Base-by-base conservation (phyloP, 2,329 filamentous ascomycete species). In the Fusarium sulawesiense region DNA sequence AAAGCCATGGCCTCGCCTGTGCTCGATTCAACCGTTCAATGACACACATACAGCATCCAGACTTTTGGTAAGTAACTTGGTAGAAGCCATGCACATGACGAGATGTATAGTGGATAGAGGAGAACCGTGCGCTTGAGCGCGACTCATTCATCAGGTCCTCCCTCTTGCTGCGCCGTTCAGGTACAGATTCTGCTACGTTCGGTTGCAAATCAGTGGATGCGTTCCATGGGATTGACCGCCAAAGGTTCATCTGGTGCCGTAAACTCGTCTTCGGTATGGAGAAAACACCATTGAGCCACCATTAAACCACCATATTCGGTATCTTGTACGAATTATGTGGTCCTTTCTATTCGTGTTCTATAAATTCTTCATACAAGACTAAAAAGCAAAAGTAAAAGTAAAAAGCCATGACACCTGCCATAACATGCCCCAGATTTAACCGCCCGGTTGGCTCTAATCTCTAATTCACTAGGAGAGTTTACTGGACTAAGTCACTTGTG, bases 371-470 rank as follows among this genome's bases (percentile, higher is more conserved):
- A 66, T 60, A 66, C 34, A 50, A 20, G 29, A 6, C 32, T 34
- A 64, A 59, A 69, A 59, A 70, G 68, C 49, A 63, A 72, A 64
- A 10, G 49, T 3, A 63, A 72, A 64, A 10, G 49, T 3, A 25
- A 27, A 20, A 53, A 42, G 42, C 42, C 40, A 44, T 25, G 23
- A 48, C 56, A n/a, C 34, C 34, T 37, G 34, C 34, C 34, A 37
- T 37, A 37, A 37, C 30, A 23, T 10, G 68, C 68, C 68, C 68
- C 68, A 71, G 64, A 68, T 59, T 71, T 71, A 71, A 25, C 68
- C 65, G 68, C 54, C 63, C 57, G 57, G 49, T 70, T 57, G 30
- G 41, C 40, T 37, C 10, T 16, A 44, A 44, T 44, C 40, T 44
- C 16, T 16, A 44, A 44, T 44, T 11, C 10, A 37, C 34, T 37